Percentiles rank a stretch among this genome's conserved stretches.
Evolutionary conservation across 1,139 yeast genomes (phyloP).

Genomic region (Kurtzmaniella quercitrusa): DNA sequence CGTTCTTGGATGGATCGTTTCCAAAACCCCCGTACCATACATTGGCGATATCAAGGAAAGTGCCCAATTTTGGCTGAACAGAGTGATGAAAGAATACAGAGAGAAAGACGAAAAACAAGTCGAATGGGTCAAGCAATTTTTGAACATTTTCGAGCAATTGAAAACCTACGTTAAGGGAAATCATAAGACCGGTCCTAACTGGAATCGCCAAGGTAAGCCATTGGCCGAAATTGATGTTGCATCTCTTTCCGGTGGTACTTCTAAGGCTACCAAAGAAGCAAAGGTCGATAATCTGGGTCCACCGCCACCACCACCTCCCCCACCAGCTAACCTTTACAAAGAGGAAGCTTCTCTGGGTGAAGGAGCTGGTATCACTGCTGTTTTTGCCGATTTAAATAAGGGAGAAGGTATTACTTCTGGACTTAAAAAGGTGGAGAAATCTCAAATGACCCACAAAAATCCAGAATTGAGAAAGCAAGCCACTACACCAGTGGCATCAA

Average conservation of each 20-base stretch:
- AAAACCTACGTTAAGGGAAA: slow-evolving; percentile 68
- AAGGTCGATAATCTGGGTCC: slow-evolving; percentile 20
- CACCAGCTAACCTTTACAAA: slow-evolving; percentile 58
- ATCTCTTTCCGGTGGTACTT: slow-evolving; percentile 13
- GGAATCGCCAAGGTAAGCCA: slow-evolving; percentile 58
- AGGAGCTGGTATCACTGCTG: slow-evolving; percentile 73
- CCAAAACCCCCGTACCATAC: slow-evolving; percentile 64
- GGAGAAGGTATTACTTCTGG: slow-evolving; percentile 83
- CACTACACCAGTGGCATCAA: slow-evolving; percentile 24
- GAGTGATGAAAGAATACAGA: slow-evolving; percentile 78
- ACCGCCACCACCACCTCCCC: slow-evolving; percentile 56
- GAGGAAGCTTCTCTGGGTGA: slow-evolving; percentile 29
- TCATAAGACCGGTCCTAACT: slow-evolving; percentile 78
- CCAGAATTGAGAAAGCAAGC: slow-evolving; percentile 66
- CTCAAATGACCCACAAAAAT: slow-evolving; percentile 93
- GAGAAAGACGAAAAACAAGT: slow-evolving; percentile 63
- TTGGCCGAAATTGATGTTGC: slow-evolving; percentile 28
- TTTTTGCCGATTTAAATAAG: slow-evolving; percentile 83
- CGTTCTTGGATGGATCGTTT: slow-evolving; percentile 85
- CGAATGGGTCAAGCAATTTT: slow-evolving; percentile 75
- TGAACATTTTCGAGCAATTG: slow-evolving; percentile 63
- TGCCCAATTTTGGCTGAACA: slow-evolving; percentile 90
- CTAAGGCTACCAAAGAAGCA: slow-evolving; percentile 17
- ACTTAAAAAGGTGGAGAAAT: slow-evolving; percentile 86
- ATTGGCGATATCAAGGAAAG: slow-evolving; percentile 86